phyloP scores from a whole-genome alignment of 177 flowering plant species.

The Telopea speciosissima region DNA sequence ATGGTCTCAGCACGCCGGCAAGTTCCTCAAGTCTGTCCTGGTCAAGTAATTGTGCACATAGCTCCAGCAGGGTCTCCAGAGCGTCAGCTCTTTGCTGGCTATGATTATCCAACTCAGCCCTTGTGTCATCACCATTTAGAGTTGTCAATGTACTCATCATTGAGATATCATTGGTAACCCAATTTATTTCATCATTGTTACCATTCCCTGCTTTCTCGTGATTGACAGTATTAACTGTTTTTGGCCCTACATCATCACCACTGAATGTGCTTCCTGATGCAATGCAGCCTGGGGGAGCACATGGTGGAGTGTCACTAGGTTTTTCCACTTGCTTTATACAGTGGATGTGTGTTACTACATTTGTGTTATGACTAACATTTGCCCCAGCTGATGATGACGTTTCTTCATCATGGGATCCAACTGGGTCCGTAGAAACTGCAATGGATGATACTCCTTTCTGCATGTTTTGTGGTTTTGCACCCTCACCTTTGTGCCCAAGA shows the following conservation, averaged over 20 bases:
- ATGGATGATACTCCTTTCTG: slow-evolving; percentile 8
- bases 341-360: slow-evolving; percentile 16
- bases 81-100: slow-evolving; percentile 79
- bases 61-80: slow-evolving; percentile 76
- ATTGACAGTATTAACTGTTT: slow-evolving; percentile 9
- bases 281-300: slow-evolving; percentile 10
- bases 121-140: slow-evolving; percentile 24
- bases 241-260: slow-evolving; percentile 22
- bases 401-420: slow-evolving; percentile 6
- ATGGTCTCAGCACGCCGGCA: slow-evolving; percentile 24
- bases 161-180: slow-evolving; percentile 9
- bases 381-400: slow-evolving; percentile 15
- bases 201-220: slow-evolving; percentile 20
- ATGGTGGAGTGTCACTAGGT: slow-evolving; percentile 8
- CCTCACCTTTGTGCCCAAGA: slow-evolving; percentile 15
- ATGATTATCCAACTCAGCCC: slow-evolving; percentile 32
- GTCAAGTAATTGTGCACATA: slow-evolving; percentile 64
- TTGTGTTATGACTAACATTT: slow-evolving; percentile 5
- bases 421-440: slow-evolving; percentile 5
- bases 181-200: slow-evolving; percentile 13
- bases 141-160: slow-evolving; percentile 27
- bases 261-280: slow-evolving; percentile 21
- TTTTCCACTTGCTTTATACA: slow-evolving; percentile 10
- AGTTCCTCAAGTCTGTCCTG: slow-evolving; percentile 8
- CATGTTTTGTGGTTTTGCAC: background rate